phyloP scores from a whole-genome alignment of 306 rosid genomes.

The Lathyrus sativus region DNA sequence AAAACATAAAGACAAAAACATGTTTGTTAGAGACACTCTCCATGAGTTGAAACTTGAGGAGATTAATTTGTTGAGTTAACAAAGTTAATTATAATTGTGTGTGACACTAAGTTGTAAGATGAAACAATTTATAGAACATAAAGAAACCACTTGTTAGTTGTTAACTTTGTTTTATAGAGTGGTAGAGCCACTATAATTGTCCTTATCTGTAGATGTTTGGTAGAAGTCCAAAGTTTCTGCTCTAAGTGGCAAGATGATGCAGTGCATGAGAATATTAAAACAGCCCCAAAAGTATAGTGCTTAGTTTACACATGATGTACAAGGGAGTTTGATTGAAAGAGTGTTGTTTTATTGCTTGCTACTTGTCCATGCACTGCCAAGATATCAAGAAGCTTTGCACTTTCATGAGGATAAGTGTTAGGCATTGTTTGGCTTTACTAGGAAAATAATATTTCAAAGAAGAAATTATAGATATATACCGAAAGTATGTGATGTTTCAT shows the following conservation, averaged over 20 bases:
- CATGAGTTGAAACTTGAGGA: slow-evolving; percentile 35
- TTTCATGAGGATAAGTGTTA: slow-evolving; percentile 24
- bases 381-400: background rate
- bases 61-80: background rate
- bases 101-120: slow-evolving; percentile 31
- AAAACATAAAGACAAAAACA: slow-evolving; percentile 41
- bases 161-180: slow-evolving; percentile 36
- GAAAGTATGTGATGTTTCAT: slow-evolving; percentile 40
- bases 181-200: slow-evolving; percentile 60
- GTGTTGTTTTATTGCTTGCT: slow-evolving; percentile 5
- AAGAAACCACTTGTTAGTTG: slow-evolving; percentile 7
- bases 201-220: slow-evolving; percentile 48
- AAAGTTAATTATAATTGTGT: slow-evolving; percentile 26
- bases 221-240: slow-evolving; percentile 43
- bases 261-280: background rate
- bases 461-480: slow-evolving; percentile 36
- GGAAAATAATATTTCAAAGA: slow-evolving; percentile 43
- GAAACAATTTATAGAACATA: slow-evolving; percentile 44
- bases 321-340: slow-evolving; percentile 1
- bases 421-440: slow-evolving; percentile 35
- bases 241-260: slow-evolving; percentile 56
- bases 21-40: slow-evolving; percentile 40
- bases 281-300: background rate
- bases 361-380: slow-evolving; percentile 14
- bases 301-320: background rate